A percentile compares a stretch with the other conserved stretches of the same genome.
These are phyloP conservation scores for Chytriomyces sp. DNA, from an alignment of 192 early-diverging fungal species.

Conservation along the genomic window DNA sequence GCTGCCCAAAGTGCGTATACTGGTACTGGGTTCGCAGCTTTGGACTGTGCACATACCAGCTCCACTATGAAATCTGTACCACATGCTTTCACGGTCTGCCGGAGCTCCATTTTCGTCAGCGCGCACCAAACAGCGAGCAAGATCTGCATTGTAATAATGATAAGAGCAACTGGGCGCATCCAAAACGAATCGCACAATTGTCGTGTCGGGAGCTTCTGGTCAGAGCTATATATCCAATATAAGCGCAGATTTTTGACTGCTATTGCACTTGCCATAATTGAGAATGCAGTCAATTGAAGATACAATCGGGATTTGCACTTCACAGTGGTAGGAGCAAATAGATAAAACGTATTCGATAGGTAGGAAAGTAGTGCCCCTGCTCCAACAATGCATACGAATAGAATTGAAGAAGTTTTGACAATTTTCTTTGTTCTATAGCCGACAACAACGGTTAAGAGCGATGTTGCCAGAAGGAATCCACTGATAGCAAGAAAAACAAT, in stretches of 20 bases:
- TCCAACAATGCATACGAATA: background rate
- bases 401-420: background rate
- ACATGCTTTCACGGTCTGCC: background rate
- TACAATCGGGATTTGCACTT: background rate
- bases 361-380: background rate
- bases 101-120: background rate
- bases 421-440: background rate
- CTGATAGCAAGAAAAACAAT: background rate
- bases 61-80: background rate
- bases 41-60: no score
- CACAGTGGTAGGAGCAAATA: background rate
- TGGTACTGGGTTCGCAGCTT: background rate
- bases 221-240: background rate
- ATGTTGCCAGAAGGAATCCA: background rate
- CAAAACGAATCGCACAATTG: background rate
- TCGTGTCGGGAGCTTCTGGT: background rate
- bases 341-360: background rate
- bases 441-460: background rate
- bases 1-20: background rate
- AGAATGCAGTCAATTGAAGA: background rate
- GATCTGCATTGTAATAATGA: background rate
- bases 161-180: background rate
- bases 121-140: background rate
- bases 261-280: background rate
- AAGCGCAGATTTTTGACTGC: background rate